These are phyloP conservation scores for Anisodus tanguticus DNA, from an alignment of 257 asterid species.

Conservation along the genomic window DNA sequence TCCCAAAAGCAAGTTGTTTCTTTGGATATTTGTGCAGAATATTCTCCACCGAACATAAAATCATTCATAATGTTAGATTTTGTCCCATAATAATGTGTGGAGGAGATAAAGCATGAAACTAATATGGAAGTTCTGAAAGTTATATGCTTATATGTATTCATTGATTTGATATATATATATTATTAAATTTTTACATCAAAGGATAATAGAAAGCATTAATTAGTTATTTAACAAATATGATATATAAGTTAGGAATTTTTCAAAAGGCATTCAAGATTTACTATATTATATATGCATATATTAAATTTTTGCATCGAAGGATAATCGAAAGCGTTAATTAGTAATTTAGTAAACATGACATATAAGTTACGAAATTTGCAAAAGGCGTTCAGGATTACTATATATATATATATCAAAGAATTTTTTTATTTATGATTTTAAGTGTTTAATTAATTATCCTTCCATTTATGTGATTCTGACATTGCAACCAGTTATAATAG, in stretches of 20 bases:
- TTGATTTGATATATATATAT: too few species aligned
- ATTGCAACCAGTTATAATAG: background rate
- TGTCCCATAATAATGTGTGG: background rate
- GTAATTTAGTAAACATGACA: too few species aligned
- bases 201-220: background rate
- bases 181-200: background rate
- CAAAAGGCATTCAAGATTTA: background rate
- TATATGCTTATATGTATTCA: background rate
- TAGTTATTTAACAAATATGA: background rate
- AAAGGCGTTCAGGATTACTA: too few species aligned
- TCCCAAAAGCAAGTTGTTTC: conserved; percentile 8
- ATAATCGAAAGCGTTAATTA: too few species aligned
- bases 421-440: too few species aligned
- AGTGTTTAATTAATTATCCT: background rate
- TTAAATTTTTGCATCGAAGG: too few species aligned
- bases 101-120: background rate
- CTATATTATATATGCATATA: background rate
- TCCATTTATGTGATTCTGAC: background rate
- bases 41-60: background rate
- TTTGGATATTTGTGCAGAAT: background rate
- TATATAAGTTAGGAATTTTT: background rate
- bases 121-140: background rate
- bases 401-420: too few species aligned
- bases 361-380: too few species aligned
- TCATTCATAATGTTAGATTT: background rate